Percentiles rank a stretch among this genome's conserved stretches.
Conservation (phyloP, 768 basidiomycete genomes). For the Mrakia hoshinonis region DNA sequence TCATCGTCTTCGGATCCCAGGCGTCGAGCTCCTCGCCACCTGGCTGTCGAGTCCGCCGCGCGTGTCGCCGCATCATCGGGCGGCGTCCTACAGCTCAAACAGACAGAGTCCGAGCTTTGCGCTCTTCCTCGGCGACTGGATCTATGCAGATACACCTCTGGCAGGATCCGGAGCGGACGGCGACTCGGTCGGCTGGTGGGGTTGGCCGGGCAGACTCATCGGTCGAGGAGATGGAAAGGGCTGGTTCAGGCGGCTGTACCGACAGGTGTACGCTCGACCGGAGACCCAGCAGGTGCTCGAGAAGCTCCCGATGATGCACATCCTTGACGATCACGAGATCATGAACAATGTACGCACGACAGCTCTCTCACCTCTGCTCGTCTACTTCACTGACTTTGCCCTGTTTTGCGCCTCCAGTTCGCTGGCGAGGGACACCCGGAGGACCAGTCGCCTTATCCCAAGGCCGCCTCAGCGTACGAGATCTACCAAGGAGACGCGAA, state of each 20-base stretch:
- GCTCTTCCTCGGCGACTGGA: slow-evolving; percentile 64
- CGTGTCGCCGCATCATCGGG: no score
- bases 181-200: slow-evolving; percentile 1
- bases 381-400: background rate
- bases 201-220: background rate
- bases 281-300: slow-evolving; percentile 64
- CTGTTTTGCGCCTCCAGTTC: slow-evolving; percentile 40
- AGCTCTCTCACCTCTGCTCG: background rate
- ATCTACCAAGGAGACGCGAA: slow-evolving; percentile 54
- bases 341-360: slow-evolving; percentile 47
- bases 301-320: slow-evolving; percentile 56
- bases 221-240: slow-evolving; percentile 35
- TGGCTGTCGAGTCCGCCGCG: slow-evolving; percentile 31
- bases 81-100: background rate
- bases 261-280: slow-evolving; percentile 56
- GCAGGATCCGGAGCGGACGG: slow-evolving; percentile 44
- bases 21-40: slow-evolving; percentile 57
- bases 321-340: slow-evolving; percentile 58
- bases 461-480: slow-evolving; percentile 53
- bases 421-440: slow-evolving; percentile 52
- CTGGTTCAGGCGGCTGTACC: slow-evolving; percentile 57
- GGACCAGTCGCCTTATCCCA: slow-evolving; percentile 49
- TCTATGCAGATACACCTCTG: slow-evolving; percentile 63
- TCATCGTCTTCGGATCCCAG: slow-evolving; percentile 47
- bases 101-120: slow-evolving; percentile 44